Evolutionary conservation across 192 early-diverging fungal species (phyloP).

Genomic region (Podila clonocystis): DNA sequence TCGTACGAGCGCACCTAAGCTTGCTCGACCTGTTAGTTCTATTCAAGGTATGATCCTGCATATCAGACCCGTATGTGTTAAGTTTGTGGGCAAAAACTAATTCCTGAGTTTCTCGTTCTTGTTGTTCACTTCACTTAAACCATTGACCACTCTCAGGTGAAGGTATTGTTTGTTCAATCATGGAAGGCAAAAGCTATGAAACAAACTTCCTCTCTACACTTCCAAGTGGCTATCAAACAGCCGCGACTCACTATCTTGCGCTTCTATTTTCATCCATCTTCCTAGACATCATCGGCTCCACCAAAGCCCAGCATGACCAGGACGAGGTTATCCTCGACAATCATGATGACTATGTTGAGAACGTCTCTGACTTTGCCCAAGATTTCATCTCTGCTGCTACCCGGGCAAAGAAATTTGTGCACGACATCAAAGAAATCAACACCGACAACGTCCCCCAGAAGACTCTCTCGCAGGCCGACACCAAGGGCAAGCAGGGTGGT

Average conservation of each 20-base stretch:
- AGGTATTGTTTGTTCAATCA: constrained; percentile 5
- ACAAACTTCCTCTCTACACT: neutral
- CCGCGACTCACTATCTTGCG: neutral
- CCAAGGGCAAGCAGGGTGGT: neutral
- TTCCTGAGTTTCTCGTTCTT: neutral
- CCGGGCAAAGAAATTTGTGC: neutral
- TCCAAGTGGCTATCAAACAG: neutral
- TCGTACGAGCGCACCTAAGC: neutral
- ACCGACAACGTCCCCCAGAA: neutral
- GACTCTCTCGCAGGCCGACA: neutral
- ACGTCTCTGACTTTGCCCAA: neutral
- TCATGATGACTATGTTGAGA: constrained; percentile 5
- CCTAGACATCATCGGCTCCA: constrained; percentile 8
- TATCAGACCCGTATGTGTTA: too few relatives aligned
- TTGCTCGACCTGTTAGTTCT: neutral
- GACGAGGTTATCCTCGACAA: constrained; percentile 6
- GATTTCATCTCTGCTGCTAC: neutral
- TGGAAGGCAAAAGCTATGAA: constrained; percentile 8
- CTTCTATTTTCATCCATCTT: neutral
- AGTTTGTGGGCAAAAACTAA: too few relatives aligned
- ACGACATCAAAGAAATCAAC: neutral
- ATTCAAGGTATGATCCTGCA: neutral
- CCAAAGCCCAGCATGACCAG: constrained; percentile 12
- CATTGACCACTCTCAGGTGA: neutral
- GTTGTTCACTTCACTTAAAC: neutral